A percentile compares a stretch with the other conserved stretches of the same genome.
Evolutionary conservation across 495 filamentous ascomycete genomes (phyloP).

Genomic region (Aspergillus kassunensis): DNA sequence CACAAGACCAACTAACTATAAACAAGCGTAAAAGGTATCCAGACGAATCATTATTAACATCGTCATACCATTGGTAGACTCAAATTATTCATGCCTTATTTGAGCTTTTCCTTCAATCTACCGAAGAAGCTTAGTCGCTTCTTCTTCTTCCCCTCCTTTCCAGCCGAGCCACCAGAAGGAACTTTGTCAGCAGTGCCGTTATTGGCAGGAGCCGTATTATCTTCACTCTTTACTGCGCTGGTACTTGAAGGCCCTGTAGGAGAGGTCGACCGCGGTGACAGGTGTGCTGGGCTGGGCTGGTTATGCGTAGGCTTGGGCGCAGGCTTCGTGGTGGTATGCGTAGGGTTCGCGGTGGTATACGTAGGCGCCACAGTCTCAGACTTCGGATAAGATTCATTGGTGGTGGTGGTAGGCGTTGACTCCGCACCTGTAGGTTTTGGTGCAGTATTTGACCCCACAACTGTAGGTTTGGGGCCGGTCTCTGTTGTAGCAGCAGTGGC

Average conservation of each 20-base stretch:
- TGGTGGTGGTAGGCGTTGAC: background rate
- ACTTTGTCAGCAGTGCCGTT: background rate
- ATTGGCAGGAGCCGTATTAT: background rate
- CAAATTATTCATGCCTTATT: constrained; percentile 11
- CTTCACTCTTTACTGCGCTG: constrained; percentile 18
- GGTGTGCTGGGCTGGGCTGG: constrained; percentile 30
- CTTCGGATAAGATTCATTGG: too few relatives aligned
- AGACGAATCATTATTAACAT: constrained; percentile 15
- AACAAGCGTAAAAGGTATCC: constrained; percentile 19
- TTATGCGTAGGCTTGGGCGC: constrained; percentile 31
- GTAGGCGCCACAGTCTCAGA: too few relatives aligned
- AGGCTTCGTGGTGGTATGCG: too few relatives aligned
- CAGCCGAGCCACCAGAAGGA: constrained; percentile 3
- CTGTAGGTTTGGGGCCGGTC: constrained; percentile 33
- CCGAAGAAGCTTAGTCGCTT: constrained; percentile 44
- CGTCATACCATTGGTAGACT: background rate
- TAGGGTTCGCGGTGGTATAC: too few relatives aligned
- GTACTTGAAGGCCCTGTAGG: constrained; percentile 20
- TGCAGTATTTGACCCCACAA: constrained; percentile 24
- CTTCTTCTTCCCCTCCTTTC: constrained; percentile 46
- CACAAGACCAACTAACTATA: constrained; percentile 4
- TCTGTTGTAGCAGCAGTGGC: constrained; percentile 25
- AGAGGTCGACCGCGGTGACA: constrained; percentile 43
- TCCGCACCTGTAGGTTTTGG: constrained; percentile 25
- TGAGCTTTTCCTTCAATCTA: constrained; percentile 49